Conservation (phyloP, 495 filamentous ascomycete species). For the Hyphodiscus hymeniophilus region DNA sequence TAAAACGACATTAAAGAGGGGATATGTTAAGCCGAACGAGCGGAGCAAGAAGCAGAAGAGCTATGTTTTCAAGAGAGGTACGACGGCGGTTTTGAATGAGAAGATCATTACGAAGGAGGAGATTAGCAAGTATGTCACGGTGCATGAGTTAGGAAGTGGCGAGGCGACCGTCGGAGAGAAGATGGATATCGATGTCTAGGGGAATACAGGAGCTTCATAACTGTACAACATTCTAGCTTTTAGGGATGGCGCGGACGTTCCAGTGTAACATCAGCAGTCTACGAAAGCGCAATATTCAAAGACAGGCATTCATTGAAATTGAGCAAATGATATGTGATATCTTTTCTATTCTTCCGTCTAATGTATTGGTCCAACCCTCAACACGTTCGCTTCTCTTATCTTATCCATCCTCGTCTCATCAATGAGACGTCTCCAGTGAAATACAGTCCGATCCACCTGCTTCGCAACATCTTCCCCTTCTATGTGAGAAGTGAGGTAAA, state of each 20-base stretch:
- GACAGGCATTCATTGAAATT: no score
- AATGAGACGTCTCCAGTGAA: slow-evolving; percentile 9
- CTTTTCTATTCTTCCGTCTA: not conserved
- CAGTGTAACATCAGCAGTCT: slow-evolving; percentile 17
- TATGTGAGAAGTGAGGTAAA: slow-evolving; percentile 26
- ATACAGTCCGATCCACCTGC: slow-evolving; percentile 1
- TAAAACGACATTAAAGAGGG: slow-evolving; percentile 85
- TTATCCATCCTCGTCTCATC: not conserved
- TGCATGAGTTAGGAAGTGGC: slow-evolving; percentile 67
- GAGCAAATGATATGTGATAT: not conserved
- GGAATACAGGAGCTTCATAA: not conserved
- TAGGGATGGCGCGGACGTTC: slow-evolving; percentile 12
- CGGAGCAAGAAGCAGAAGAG: slow-evolving; percentile 84
- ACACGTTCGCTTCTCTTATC: slow-evolving; percentile 6
- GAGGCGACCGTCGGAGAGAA: slow-evolving; percentile 61
- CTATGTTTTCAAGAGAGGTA: slow-evolving; percentile 83
- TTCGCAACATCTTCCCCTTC: slow-evolving; percentile 17
- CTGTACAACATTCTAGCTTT: slow-evolving; percentile 19
- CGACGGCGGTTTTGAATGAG: slow-evolving; percentile 89
- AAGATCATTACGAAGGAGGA: slow-evolving; percentile 88
- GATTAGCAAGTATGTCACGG: slow-evolving; percentile 88
- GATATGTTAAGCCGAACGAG: slow-evolving; percentile 87
- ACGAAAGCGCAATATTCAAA: slow-evolving; percentile 2
- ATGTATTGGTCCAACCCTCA: not conserved
- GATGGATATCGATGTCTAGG: slow-evolving; percentile 78